phyloP scores from a whole-genome alignment of 1,284 basidiomycete species.

The Melampsora occidentalis region DNA sequence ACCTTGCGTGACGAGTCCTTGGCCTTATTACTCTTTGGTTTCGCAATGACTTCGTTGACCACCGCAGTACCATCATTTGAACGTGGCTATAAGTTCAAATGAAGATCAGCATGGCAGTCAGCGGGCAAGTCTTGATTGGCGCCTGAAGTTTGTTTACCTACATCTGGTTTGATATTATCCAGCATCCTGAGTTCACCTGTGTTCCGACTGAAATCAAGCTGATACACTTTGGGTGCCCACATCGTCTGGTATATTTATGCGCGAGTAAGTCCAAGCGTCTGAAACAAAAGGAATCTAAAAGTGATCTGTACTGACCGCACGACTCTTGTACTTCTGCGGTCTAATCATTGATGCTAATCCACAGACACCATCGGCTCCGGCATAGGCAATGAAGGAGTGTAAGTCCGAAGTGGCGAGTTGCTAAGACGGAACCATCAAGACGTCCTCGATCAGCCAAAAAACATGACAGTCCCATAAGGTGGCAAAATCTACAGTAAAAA shows the following conservation, averaged over 20 bases:
- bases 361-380: constrained; percentile 75
- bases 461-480: background rate
- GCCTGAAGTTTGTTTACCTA: constrained; percentile 50
- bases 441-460: too few relatives aligned
- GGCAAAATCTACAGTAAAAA: background rate
- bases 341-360: constrained; percentile 67
- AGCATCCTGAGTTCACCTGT: constrained; percentile 74
- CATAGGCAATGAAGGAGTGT: constrained; percentile 77
- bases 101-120: constrained; percentile 4
- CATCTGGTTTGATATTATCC: constrained; percentile 74
- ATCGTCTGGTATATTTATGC: constrained; percentile 21
- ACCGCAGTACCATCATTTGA: constrained; percentile 32
- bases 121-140: background rate
- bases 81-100: constrained; percentile 17
- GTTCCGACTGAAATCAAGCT: constrained; percentile 75
- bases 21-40: constrained; percentile 51
- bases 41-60: constrained; percentile 42
- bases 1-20: constrained; percentile 54
- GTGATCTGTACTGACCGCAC: constrained; percentile 59
- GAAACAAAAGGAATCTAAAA: background rate
- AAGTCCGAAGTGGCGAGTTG: constrained; percentile 72
- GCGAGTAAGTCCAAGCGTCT: background rate
- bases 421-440: constrained; percentile 55
- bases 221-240: constrained; percentile 64
- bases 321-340: constrained; percentile 66